phyloP scores from a whole-genome alignment of 2,329 filamentous ascomycete species.

The Ophioceras dolichostomum region DNA sequence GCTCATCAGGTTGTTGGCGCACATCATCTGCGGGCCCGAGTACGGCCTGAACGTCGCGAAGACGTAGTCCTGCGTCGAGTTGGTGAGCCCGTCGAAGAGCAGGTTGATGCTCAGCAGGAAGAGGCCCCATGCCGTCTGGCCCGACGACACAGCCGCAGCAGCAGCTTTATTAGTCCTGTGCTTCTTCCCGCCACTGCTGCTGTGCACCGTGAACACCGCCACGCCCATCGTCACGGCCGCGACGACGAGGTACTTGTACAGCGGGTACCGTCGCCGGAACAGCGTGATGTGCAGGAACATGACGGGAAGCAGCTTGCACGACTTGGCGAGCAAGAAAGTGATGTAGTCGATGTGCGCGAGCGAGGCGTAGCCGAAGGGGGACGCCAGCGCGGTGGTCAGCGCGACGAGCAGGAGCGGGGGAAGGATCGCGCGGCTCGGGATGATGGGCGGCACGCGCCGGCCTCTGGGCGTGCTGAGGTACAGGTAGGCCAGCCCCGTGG shows the following conservation, averaged over 20 bases:
- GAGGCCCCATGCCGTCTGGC: constrained; percentile 66
- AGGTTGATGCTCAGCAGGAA: constrained; percentile 79
- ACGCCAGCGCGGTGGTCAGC: constrained; percentile 75
- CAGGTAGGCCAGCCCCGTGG: constrained; percentile 74
- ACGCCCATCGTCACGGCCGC: constrained; percentile 84
- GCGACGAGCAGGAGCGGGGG: constrained; percentile 73
- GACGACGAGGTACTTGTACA: constrained; percentile 95
- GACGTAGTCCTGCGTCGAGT: constrained; percentile 93
- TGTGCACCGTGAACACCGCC: constrained; percentile 86
- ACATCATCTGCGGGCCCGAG: constrained; percentile 97
- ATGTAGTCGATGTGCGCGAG: constrained; percentile 95
- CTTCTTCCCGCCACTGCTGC: constrained; percentile 38
- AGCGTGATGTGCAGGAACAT: constrained; percentile 94
- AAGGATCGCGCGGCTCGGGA: constrained; percentile 66
- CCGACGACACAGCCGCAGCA: constrained; percentile 20
- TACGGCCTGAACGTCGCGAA: constrained; percentile 71
- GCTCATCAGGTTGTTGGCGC: constrained; percentile 83
- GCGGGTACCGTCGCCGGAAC: constrained; percentile 77
- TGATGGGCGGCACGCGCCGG: constrained; percentile 47
- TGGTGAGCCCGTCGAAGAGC: constrained; percentile 90
- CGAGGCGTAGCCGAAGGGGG: constrained; percentile 90
- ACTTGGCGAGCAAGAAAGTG: constrained; percentile 93
- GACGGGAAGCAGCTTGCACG: constrained; percentile 96
- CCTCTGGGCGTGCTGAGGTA: constrained; percentile 45
- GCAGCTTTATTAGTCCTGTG: constrained; percentile 18